These are phyloP conservation scores for Aspergillus olivimuriae DNA, from an alignment of 495 filamentous ascomycete genomes.

Conservation along the genomic window DNA sequence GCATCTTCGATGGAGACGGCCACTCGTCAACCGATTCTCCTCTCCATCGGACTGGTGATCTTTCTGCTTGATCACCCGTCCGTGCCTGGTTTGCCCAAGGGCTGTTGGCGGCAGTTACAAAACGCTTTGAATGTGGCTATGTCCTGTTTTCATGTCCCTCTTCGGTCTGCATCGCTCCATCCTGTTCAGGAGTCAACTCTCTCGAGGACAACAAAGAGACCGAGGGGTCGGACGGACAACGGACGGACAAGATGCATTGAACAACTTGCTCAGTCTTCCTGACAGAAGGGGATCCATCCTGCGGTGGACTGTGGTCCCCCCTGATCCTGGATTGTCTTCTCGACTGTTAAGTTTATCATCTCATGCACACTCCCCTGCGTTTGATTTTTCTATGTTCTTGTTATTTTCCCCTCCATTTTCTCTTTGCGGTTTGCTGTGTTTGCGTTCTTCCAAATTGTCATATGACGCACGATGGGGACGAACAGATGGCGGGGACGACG, in stretches of 20 bases:
- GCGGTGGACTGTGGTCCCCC: slow-evolving; percentile 15
- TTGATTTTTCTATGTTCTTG: slow-evolving; percentile 12
- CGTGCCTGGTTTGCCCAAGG: slow-evolving; percentile 9
- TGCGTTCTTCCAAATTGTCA: slow-evolving; percentile 12
- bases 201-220: too few relatives aligned
- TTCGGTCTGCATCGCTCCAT: too few relatives aligned
- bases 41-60: too few relatives aligned
- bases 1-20: too few relatives aligned
- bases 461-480: slow-evolving; percentile 21
- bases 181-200: too few relatives aligned
- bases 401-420: slow-evolving; percentile 3
- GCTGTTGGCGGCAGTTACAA: slow-evolving; percentile 17
- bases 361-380: slow-evolving; percentile 13
- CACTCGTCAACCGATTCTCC: too few relatives aligned
- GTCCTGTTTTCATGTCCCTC: slow-evolving; percentile 20
- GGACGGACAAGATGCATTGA: too few relatives aligned
- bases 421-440: slow-evolving; percentile 7
- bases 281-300: slow-evolving; percentile 33
- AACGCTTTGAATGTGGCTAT: slow-evolving; percentile 37
- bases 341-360: slow-evolving; percentile 3
- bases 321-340: slow-evolving; percentile 13
- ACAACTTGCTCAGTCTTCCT: too few relatives aligned
- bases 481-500: slow-evolving; percentile 8
- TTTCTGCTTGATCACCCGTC: slow-evolving; percentile 1
- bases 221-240: too few relatives aligned